phyloP scores from a whole-genome alignment of 164 flowering plant genomes.

The Litsea cubeba region DNA sequence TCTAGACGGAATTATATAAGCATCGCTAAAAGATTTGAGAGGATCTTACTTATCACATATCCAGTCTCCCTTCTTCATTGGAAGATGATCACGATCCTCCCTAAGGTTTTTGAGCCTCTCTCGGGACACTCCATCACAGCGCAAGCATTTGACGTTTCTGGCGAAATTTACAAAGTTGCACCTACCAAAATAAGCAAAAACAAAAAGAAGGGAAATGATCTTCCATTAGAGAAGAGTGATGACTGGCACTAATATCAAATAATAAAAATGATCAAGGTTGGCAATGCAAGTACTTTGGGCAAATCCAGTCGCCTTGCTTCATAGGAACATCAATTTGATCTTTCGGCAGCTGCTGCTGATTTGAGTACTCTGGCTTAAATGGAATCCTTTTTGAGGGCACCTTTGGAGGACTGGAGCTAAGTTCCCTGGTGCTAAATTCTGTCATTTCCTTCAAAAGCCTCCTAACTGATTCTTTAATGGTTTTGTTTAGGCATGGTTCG shows the following conservation, averaged over 20 bases:
- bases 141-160: slow-evolving; percentile 71
- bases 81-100: slow-evolving; percentile 66
- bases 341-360: slow-evolving; percentile 14
- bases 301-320: slow-evolving; percentile 79
- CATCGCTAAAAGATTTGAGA: neutral
- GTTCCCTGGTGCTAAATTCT: slow-evolving; percentile 30
- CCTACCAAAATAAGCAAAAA: slow-evolving; percentile 28
- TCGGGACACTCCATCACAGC: slow-evolving; percentile 45
- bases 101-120: slow-evolving; percentile 44
- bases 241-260: neutral
- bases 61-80: slow-evolving; percentile 94
- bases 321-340: slow-evolving; percentile 32
- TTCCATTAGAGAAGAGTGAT: neutral
- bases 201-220: neutral
- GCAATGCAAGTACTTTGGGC: slow-evolving; percentile 59
- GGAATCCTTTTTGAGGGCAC: slow-evolving; percentile 8
- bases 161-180: slow-evolving; percentile 83
- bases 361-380: slow-evolving; percentile 14
- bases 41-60: slow-evolving; percentile 60
- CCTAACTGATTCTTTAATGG: slow-evolving; percentile 56
- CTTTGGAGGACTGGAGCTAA: slow-evolving; percentile 19
- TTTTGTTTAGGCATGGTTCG: slow-evolving; percentile 35
- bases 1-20: neutral
- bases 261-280: neutral
- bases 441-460: slow-evolving; percentile 58